A percentile compares a stretch with the other conserved stretches of the same genome.
Conservation (phyloP, 2,329 filamentous ascomycete species). For the Nannizziopsis barbatae region DNA sequence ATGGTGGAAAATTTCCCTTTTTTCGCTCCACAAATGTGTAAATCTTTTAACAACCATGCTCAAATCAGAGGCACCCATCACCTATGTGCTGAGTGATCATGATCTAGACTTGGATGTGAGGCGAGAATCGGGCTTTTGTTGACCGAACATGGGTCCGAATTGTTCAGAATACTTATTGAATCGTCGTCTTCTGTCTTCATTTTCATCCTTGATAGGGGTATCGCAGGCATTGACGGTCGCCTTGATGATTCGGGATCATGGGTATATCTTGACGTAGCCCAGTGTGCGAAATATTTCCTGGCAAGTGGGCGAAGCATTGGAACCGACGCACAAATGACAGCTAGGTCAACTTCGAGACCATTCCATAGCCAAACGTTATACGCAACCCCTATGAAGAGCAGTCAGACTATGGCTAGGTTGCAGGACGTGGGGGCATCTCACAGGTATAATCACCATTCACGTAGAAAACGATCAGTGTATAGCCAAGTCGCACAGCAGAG, state of each 20-base stretch:
- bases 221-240: no score
- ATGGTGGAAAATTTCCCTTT: not conserved
- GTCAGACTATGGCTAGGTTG: not conserved
- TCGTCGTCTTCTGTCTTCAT: not conserved
- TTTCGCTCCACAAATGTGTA: not conserved
- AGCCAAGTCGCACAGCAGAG: slow-evolving; percentile 13
- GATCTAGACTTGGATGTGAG: no score
- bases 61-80: no score
- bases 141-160: no score
- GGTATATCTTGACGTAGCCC: not conserved
- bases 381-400: slow-evolving; percentile 13
- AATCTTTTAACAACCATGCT: no score
- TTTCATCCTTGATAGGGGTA: not conserved
- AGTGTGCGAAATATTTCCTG: slow-evolving; percentile 12
- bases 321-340: slow-evolving; percentile 18
- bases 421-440: slow-evolving; percentile 2
- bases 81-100: no score
- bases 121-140: no score
- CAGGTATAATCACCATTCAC: slow-evolving; percentile 16
- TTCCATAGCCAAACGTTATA: slow-evolving; percentile 18
- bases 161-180: no score
- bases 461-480: slow-evolving; percentile 10
- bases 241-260: slow-evolving; percentile 1
- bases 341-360: slow-evolving; percentile 17
- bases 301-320: slow-evolving; percentile 17